These are phyloP conservation scores for Penstemon newberryi DNA, from an alignment of 257 asterid species.

Conservation along the genomic window DNA sequence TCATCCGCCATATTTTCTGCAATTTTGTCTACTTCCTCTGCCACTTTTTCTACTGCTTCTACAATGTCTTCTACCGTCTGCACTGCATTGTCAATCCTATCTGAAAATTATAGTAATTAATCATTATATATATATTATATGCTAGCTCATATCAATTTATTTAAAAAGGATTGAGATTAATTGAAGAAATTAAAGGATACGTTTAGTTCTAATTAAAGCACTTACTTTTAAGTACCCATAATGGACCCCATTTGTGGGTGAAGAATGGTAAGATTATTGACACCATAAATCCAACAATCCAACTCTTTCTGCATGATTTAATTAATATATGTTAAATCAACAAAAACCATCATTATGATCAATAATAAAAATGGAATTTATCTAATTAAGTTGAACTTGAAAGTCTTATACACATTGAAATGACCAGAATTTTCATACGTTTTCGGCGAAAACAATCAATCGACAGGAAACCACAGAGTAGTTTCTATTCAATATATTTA, in stretches of 20 bases:
- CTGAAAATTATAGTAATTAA: conserved; percentile 29
- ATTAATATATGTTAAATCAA: not conserved
- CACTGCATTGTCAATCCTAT: conserved; percentile 39
- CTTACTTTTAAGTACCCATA: conserved; percentile 62
- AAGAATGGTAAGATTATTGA: conserved; percentile 59
- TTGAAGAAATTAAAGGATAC: not conserved
- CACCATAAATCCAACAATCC: conserved; percentile 64
- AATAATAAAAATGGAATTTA: not conserved
- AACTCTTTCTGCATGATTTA: conserved; percentile 48
- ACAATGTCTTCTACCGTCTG: conserved; percentile 52
- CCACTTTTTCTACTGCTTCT: conserved; percentile 66
- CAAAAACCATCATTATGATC: not conserved
- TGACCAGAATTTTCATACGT: too few species aligned
- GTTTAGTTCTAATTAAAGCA: not conserved
- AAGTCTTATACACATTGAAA: not conserved
- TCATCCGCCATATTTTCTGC: conserved; percentile 49
- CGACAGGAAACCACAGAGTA: too few species aligned
- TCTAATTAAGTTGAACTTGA: not conserved
- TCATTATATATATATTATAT: too few species aligned
- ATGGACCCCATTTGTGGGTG: conserved; percentile 67
- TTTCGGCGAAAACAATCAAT: too few species aligned
- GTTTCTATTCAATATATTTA: too few species aligned
- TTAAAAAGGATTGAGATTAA: not conserved
- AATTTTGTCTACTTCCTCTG: conserved; percentile 51
- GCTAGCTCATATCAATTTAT: too few species aligned